A percentile compares a stretch with the other conserved stretches of the same genome.
These are phyloP conservation scores for Gyromitra esculenta DNA, from an alignment of 2,329 filamentous ascomycete species.

Conservation along the genomic window DNA sequence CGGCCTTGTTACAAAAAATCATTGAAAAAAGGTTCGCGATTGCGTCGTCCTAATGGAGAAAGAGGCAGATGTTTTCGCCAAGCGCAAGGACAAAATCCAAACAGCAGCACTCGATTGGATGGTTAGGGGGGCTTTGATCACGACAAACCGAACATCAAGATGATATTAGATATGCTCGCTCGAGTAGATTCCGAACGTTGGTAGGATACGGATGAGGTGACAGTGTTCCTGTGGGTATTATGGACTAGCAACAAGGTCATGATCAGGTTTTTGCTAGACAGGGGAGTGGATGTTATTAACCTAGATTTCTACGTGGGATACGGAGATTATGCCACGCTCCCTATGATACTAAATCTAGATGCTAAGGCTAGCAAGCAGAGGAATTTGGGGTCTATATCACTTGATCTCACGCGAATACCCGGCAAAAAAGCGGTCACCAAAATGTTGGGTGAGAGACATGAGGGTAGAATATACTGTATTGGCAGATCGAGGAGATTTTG, in stretches of 20 bases:
- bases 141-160: not conserved
- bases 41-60: not conserved
- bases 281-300: not conserved
- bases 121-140: too few species aligned
- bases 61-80: not conserved
- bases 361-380: not conserved
- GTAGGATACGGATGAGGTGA: not conserved
- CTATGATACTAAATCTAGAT: not conserved
- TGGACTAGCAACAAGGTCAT: slow-evolving; percentile 2
- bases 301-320: not conserved
- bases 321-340: not conserved
- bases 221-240: not conserved
- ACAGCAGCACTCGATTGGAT: not conserved
- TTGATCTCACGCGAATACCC: not conserved
- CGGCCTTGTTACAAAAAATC: not conserved
- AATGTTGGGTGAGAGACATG: not conserved
- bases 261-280: not conserved
- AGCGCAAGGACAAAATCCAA: not conserved
- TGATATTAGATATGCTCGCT: not conserved
- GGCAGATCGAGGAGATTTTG: not conserved
- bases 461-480: not conserved
- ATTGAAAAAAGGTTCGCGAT: not conserved
- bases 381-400: not conserved
- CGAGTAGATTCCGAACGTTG: not conserved
- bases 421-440: not conserved